Evolutionary conservation across 345 rosid genomes (phyloP).

Genomic region (Orychophragmus violaceus): DNA sequence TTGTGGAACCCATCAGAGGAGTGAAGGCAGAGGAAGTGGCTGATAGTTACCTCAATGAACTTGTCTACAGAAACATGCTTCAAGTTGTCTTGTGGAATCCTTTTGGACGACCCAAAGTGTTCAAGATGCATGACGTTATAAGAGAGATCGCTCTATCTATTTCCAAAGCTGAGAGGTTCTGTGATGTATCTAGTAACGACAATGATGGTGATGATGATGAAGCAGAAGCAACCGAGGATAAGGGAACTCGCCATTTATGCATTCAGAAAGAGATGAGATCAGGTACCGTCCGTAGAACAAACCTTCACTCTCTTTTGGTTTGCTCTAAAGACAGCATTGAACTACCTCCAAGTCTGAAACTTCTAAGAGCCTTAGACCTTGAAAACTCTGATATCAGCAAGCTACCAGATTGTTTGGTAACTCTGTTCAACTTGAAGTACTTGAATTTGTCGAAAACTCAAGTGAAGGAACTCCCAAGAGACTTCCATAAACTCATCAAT

Average conservation of each 20-base stretch:
- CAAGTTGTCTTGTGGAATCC: conserved; percentile 30
- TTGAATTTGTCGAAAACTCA: conserved; percentile 33
- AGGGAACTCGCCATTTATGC: conserved; percentile 24
- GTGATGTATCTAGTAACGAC: conserved; percentile 12
- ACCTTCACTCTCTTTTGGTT: conserved; percentile 32
- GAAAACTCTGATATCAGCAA: conserved; percentile 25
- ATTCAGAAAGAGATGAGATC: conserved; percentile 17
- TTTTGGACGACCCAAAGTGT: conserved; percentile 23
- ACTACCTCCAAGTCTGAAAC: conserved; percentile 13
- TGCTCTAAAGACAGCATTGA: conserved; percentile 2
- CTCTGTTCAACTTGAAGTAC: conserved; percentile 37
- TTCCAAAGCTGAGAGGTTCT: conserved; percentile 28
- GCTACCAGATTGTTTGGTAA: conserved; percentile 19
- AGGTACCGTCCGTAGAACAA: background rate
- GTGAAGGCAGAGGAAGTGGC: conserved; percentile 30
- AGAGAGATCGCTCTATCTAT: conserved; percentile 36
- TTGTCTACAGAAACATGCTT: conserved; percentile 36
- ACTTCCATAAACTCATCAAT: conserved; percentile 25
- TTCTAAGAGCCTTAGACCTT: conserved; percentile 33
- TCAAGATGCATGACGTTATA: conserved; percentile 40
- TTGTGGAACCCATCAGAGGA: conserved; percentile 23
- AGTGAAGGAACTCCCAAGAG: conserved; percentile 28
- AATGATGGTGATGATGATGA: conserved; percentile 11
- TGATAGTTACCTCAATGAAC: conserved; percentile 32
- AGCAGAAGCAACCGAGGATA: background rate